Base-by-base conservation (phyloP, 768 basidiomycete species). In the Phanerochaete carnosa region DNA sequence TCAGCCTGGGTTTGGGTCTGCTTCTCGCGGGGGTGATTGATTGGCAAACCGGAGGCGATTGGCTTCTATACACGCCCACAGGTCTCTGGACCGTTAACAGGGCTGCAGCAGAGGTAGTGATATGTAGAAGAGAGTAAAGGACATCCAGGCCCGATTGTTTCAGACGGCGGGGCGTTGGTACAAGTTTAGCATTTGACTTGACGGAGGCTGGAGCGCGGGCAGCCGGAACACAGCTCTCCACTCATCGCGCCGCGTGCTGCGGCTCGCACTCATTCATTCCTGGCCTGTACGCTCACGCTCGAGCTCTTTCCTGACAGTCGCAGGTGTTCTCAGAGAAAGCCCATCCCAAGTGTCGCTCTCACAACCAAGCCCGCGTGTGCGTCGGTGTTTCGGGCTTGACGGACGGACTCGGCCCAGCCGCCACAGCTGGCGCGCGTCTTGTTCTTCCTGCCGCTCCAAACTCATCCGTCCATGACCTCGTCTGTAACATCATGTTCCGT, bases 171-270 rank as follows among this genome's bases (percentile, higher is more conserved):
- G 43, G 35, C 30, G 58, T 53, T 37, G 30, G 52, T 43, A 55
- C 52, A 54, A 60, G 59, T 53, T 58, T 60, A 30, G 52, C 33
- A 26, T n/a, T 15, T 25, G 8, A 30, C 30, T 49, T 55, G 54
- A 39, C 54, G 50, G 58, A 55, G 53, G 37, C 59, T 60, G 59
- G 59, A 60, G 59, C 59, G 45, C 51, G 35, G n/a, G 30, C 52
- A 16, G 59, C 59, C 52, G 52, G 35, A 55, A 46, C 54, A 55
- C 25, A 49, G 25, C 47, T 49, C 54, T 55, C 54, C 54, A 52
- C 28, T 30, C 39, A 19, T 8, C 39, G 39, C 39, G 39, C n/a
- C n/a, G n/a, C n/a, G n/a, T n/a, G n/a, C n/a, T n/a, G n/a, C n/a
- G n/a, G n/a, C n/a, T n/a, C n/a, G n/a, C n/a, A n/a, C n/a, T n/a